Conservation (phyloP, 805 yeast genomes). For the Wickerhamiella cacticola region DNA sequence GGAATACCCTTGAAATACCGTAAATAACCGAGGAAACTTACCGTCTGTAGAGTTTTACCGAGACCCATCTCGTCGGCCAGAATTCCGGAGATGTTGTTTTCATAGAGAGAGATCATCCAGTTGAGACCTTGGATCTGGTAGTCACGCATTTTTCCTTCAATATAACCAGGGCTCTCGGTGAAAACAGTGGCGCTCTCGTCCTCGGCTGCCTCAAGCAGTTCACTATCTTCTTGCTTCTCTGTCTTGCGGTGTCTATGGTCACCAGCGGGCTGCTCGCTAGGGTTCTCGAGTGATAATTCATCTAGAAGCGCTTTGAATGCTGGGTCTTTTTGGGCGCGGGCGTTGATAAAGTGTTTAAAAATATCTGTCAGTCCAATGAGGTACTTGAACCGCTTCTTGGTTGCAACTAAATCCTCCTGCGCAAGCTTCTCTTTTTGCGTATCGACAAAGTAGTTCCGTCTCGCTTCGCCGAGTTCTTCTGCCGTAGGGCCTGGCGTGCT, state of each 20-base stretch:
- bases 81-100: constrained; percentile 81
- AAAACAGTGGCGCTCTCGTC: constrained; percentile 53
- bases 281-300: constrained; percentile 21
- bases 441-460: constrained; percentile 25
- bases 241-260: constrained; percentile 64
- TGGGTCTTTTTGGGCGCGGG: constrained; percentile 68
- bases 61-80: constrained; percentile 98
- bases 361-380: constrained; percentile 71
- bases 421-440: constrained; percentile 21
- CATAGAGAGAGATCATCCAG: constrained; percentile 84
- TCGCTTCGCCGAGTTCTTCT: constrained; percentile 22
- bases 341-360: constrained; percentile 76
- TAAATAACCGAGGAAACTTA: constrained; percentile 78
- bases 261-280: constrained; percentile 19
- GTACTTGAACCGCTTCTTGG: constrained; percentile 69
- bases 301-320: constrained; percentile 35
- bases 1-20: constrained; percentile 64
- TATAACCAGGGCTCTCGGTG: constrained; percentile 71
- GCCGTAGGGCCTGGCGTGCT: constrained; percentile 14
- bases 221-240: constrained; percentile 93
- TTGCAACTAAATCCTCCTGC: constrained; percentile 38
- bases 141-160: constrained; percentile 68
- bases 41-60: constrained; percentile 92
- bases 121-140: constrained; percentile 92
- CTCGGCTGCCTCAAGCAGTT: constrained; percentile 71